Evolutionary conservation across 345 rosid genomes (phyloP).

Genomic region (Turritis glabra): DNA sequence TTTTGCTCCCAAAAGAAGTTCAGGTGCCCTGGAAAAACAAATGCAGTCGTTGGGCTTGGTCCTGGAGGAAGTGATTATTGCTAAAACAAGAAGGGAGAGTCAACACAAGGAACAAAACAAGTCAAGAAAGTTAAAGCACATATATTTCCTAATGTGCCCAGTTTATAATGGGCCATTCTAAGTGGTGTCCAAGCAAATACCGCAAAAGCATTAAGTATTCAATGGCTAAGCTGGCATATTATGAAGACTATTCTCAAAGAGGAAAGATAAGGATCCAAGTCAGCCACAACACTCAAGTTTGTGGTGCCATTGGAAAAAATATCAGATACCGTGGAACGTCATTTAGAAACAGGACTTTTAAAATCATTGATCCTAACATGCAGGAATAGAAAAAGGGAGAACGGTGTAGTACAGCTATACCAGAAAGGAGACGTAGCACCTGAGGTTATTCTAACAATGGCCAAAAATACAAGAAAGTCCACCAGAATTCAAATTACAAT

Average conservation of each 20-base stretch:
- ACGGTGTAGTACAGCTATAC: constrained; percentile 11
- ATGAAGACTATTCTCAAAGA: constrained; percentile 1
- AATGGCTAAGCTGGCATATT: constrained; percentile 1
- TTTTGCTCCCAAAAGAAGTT: constrained; percentile 90
- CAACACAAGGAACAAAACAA: constrained; percentile 25
- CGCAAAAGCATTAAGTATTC: background rate
- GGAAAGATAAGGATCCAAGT: constrained; percentile 1
- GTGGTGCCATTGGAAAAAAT: background rate
- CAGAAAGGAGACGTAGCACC: background rate
- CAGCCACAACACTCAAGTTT: constrained; percentile 8
- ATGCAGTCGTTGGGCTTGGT: constrained; percentile 34
- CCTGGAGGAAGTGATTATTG: constrained; percentile 18
- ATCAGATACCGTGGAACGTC: background rate
- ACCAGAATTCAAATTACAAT: background rate
- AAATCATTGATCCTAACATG: constrained; percentile 10
- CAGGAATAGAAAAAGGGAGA: background rate
- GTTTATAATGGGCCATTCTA: background rate
- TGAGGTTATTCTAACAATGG: constrained; percentile 8
- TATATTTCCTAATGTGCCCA: constrained; percentile 6
- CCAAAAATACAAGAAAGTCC: background rate
- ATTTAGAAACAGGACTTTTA: background rate
- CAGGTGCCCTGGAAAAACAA: constrained; percentile 84
- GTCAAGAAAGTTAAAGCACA: constrained; percentile 6
- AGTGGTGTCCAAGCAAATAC: background rate
- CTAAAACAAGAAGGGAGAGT: constrained; percentile 32